Base-by-base conservation (phyloP, 805 yeast genomes). In the Kluyveromyces dobzhanskii region DNA sequence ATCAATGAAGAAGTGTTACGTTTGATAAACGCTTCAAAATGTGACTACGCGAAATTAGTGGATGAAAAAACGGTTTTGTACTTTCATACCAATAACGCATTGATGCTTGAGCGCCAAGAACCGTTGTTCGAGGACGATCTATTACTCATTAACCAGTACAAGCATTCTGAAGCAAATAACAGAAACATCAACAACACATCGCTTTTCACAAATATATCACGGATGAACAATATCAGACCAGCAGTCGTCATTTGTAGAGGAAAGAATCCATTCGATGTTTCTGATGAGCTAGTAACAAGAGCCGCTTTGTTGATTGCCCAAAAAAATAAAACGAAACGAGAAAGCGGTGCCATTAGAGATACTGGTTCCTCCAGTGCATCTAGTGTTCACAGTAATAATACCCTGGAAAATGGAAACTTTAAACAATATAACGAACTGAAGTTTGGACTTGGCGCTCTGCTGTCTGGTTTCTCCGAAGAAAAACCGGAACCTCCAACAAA, bases 61-160 rank as follows among this genome's bases (percentile, higher is more conserved):
- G 39, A 35, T 4, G 39, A 39, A 19, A 35, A 35, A 12, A 44
- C 43, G 27, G 40, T 35, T 3, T 34, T 57, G 12, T 17, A 47
- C 5, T 58, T 57, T 38, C 48, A 53, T 31, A 50, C 50, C 5
- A 51, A 50, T 32, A 56, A 45, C 32, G 51, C 47, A 35, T 50
- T 58, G 17, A 32, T 49, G 8, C 35, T 57, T 13, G 37, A 32
- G 16, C 52, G 49, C 30, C 44, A 41, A 19, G 41, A 39, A 25
- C 30, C 51, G 12, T 37, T 54, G 12, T 35, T 37, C 18, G 45
- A 40, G 35, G 41, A 23, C 17, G 38, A 35, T n/a, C 19, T 26
- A 13, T 17, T 34, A 24, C 29, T 34, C 10, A 6, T 34, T 10
- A 25, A n/a, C 16, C 18, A 26, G n/a, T 24, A 13, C 4, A 23